Evolutionary conservation across 2,329 filamentous ascomycete species (phyloP).

Genomic region (Alternaria solani): DNA sequence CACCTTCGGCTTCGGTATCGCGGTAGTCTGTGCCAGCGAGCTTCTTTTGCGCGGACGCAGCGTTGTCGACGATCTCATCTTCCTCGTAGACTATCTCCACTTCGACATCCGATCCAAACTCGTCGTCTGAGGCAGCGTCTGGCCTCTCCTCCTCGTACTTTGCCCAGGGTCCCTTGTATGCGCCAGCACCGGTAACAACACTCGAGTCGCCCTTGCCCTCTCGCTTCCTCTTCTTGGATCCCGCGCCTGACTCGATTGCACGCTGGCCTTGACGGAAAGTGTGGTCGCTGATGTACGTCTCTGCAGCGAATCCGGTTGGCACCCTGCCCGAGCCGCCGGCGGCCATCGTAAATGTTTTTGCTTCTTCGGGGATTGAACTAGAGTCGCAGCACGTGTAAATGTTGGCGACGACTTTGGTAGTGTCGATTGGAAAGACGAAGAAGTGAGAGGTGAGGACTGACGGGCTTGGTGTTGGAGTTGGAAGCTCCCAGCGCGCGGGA

Average conservation of each 20-base stretch:
- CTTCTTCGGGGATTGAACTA: neutral
- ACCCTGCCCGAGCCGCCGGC: constrained; percentile 52
- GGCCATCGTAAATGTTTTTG: constrained; percentile 24
- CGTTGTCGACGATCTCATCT: constrained; percentile 69
- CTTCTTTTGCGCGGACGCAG: constrained; percentile 68
- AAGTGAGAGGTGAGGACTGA: neutral
- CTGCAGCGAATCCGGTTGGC: constrained; percentile 82
- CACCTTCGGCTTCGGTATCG: constrained; percentile 59
- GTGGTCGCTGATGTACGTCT: constrained; percentile 88
- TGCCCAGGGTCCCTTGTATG: constrained; percentile 96
- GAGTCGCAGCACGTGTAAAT: neutral
- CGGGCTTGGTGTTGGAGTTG: neutral
- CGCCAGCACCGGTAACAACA: constrained; percentile 83
- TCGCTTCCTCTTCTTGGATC: constrained; percentile 77
- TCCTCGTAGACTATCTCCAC: constrained; percentile 78
- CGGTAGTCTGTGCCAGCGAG: constrained; percentile 63
- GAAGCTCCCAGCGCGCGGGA: constrained; percentile 9
- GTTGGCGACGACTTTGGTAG: no score
- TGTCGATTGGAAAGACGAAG: neutral
- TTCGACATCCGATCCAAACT: constrained; percentile 72
- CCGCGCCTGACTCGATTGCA: constrained; percentile 71
- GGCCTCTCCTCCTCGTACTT: constrained; percentile 79
- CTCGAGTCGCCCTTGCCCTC: constrained; percentile 86
- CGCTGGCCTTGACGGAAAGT: constrained; percentile 89
- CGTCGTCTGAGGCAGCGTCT: constrained; percentile 67